Evolutionary conservation across 148 eudicot species (phyloP).

Genomic region (Mesembryanthemum crystallinum): DNA sequence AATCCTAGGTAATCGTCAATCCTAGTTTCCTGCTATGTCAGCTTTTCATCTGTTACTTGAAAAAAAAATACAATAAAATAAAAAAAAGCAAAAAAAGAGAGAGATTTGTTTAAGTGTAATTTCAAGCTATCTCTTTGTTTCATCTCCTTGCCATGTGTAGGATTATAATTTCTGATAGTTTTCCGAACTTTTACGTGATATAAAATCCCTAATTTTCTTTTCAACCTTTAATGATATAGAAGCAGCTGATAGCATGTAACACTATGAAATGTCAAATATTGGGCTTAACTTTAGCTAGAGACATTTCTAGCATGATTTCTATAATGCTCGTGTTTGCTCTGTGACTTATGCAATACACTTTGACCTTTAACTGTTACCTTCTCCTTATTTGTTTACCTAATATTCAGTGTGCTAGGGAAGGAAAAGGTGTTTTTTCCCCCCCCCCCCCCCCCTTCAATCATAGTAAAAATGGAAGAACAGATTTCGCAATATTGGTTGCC

Average conservation of each 20-base stretch:
- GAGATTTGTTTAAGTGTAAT: neutral
- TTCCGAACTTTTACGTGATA: neutral
- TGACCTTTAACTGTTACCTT: too few species aligned
- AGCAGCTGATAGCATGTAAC: neutral
- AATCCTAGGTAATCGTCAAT: conserved; percentile 65
- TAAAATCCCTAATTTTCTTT: neutral
- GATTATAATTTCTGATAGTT: neutral
- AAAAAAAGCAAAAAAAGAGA: too few species aligned
- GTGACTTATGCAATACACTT: too few species aligned
- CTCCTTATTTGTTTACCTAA: too few species aligned
- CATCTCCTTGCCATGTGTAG: neutral
- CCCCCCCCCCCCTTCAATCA: too few species aligned
- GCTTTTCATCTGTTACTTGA: neutral
- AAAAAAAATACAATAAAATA: neutral
- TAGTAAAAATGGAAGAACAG: too few species aligned
- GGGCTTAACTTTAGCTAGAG: neutral
- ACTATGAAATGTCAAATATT: neutral
- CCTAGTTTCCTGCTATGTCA: conserved; percentile 9
- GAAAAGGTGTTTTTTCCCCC: too few species aligned
- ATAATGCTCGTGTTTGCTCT: too few species aligned
- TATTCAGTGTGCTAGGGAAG: too few species aligned
- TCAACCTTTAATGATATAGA: neutral
- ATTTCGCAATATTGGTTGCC: too few species aligned
- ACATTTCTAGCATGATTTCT: too few species aligned
- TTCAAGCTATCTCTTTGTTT: neutral